A percentile compares a stretch with the other conserved stretches of the same genome.
Conservation (phyloP, 352 stramenopile genomes). For the Phytopythium chamaehyphon region DNA sequence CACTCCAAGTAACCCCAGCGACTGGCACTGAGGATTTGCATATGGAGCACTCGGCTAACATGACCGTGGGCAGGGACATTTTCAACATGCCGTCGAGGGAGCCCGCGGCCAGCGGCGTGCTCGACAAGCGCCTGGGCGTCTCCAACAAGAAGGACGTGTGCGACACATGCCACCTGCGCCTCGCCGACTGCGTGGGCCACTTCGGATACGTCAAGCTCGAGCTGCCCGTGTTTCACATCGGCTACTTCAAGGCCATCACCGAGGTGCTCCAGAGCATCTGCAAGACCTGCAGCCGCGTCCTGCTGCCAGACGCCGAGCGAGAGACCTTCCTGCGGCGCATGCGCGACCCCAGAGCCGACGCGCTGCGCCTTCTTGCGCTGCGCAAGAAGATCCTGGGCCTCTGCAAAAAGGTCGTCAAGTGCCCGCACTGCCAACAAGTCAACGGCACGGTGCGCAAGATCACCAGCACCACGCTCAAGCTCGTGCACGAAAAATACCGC, state of each 20-base stretch:
- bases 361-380: conserved; percentile 66
- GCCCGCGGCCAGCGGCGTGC: conserved; percentile 90
- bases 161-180: conserved; percentile 87
- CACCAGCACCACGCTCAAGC: conserved; percentile 95
- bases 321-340: conserved; percentile 87
- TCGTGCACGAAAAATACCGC: conserved; percentile 98
- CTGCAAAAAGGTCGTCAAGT: conserved; percentile 96
- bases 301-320: conserved; percentile 91
- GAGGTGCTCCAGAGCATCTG: conserved; percentile 98
- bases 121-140: conserved; percentile 97
- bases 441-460: conserved; percentile 99
- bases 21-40: too few relatives aligned
- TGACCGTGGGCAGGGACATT: conserved; percentile 78
- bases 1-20: conserved; percentile 82
- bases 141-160: conserved; percentile 97
- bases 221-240: conserved; percentile 99
- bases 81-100: conserved; percentile 96
- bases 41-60: too few relatives aligned
- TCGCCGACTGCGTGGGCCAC: conserved; percentile 97
- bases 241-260: conserved; percentile 98
- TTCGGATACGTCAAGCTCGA: conserved; percentile 98
- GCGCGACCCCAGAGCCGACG: conserved; percentile 76
- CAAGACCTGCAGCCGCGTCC: conserved; percentile 92
- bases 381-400: conserved; percentile 95
- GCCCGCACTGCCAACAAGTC: conserved; percentile 93